Evolutionary conservation across 306 rosid genomes (phyloP), one percentile per base, ranked within the genome.

Genomic region (Mimosa bimucronata): DNA sequence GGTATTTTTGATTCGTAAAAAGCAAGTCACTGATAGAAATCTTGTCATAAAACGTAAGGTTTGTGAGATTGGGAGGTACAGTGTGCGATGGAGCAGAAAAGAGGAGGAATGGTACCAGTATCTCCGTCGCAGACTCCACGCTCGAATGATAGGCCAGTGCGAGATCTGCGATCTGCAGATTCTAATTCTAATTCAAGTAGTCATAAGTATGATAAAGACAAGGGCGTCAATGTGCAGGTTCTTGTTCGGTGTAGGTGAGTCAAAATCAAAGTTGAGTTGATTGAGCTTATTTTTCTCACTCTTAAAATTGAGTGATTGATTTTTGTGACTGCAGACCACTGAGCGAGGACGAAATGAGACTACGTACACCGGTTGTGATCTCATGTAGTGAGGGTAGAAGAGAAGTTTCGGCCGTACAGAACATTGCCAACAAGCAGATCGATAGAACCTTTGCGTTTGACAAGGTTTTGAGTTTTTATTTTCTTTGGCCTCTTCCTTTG

Each of bases 161-260:
- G 98, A 88, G 99, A 96, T 91, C 94, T 93, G 84, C 97, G 98
- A 93, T 96, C 98, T 83, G 97, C 85, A 14, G 99, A 96, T 84
- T 93, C 94, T 2, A 96, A 96, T 85, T 90, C 94, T 1, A 96
- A 93, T 91, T 91, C 97, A 6, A 87, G 58, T 26, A 88, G 61
- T 65, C 86, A 61, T 79, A 89, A 89, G 89, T 83, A 85, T 75
- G 99, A 96, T 38, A 96, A 87, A 76, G 99, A 96, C 29, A 96
- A 96, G 81, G 98, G 99, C 29, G 99, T 96, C 78, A 96, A 93
- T 90, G 98, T 96, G 73, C 99, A 91, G 91, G 99, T 96, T 75
- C 88, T 96, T 72, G 88, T 96, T 79, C 94, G 99, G 62, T 96
- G 99, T 86, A 96, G 99, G 99, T 93, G 81, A 89, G 90, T 74